Percentiles rank a stretch among this genome's conserved stretches.
Conservation (phyloP, 2,329 filamentous ascomycete species). For the Fusarium devonianum region DNA sequence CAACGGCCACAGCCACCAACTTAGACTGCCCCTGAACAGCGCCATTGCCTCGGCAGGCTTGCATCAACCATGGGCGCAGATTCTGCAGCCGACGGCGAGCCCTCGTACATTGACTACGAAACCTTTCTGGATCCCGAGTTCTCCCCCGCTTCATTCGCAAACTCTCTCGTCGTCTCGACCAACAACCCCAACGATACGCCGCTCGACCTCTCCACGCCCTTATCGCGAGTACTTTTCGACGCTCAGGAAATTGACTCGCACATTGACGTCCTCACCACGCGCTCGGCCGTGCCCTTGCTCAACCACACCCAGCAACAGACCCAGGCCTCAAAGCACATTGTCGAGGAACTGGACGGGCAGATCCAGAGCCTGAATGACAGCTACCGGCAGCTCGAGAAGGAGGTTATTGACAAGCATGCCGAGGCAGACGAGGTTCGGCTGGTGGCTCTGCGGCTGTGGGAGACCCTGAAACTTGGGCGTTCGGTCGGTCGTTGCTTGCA, state of each 20-base stretch:
- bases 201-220: constrained; percentile 90
- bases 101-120: constrained; percentile 96
- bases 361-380: constrained; percentile 81
- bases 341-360: constrained; percentile 80
- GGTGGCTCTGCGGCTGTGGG: constrained; percentile 80
- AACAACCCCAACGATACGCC: constrained; percentile 92
- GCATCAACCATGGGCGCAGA: constrained; percentile 20
- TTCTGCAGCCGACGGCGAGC: constrained; percentile 55
- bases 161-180: constrained; percentile 84
- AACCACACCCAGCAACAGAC: constrained; percentile 78
- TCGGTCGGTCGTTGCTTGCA: constrained; percentile 80
- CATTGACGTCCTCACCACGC: constrained; percentile 87
- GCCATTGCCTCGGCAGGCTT: neutral
- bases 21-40: neutral
- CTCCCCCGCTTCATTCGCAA: constrained; percentile 82
- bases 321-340: constrained; percentile 73
- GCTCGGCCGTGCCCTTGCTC: constrained; percentile 81
- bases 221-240: constrained; percentile 94
- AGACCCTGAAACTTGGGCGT: constrained; percentile 78
- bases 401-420: constrained; percentile 85
- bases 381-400: constrained; percentile 84
- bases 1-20: constrained; percentile 6
- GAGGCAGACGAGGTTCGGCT: constrained; percentile 82
- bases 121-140: constrained; percentile 86
- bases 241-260: constrained; percentile 96